A percentile compares a stretch with the other conserved stretches of the same genome.
These are phyloP conservation scores for Fusarium pseudocircinatum DNA, from an alignment of 2,329 filamentous ascomycete species.

Conservation along the genomic window DNA sequence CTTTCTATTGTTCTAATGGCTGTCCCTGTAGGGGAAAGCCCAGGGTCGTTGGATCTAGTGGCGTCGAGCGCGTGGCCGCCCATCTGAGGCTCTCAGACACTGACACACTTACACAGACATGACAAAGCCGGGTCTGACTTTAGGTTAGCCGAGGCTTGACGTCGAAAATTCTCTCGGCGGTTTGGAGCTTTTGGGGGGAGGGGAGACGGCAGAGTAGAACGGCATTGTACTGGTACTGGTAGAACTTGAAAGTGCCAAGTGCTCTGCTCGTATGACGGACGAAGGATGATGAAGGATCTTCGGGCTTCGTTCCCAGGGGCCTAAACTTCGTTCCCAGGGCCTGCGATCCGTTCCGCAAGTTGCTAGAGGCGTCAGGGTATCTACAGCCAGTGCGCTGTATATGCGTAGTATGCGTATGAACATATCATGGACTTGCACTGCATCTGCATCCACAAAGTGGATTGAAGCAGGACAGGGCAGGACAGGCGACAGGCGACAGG, in stretches of 20 bases:
- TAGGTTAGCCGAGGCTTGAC: conserved; percentile 21
- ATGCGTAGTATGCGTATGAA: not conserved
- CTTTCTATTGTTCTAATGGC: conserved; percentile 3
- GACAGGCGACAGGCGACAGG: not conserved
- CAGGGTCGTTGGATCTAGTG: conserved; percentile 26
- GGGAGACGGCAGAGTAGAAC: conserved; percentile 12
- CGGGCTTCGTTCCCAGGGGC: conserved; percentile 19
- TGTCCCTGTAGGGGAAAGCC: not conserved
- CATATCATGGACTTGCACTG: conserved; percentile 5
- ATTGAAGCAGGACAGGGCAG: conserved; percentile 2
- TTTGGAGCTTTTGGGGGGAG: not conserved
- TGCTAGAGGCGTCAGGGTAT: not conserved
- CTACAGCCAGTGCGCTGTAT: not conserved
- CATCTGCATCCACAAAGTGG: conserved; percentile 27
- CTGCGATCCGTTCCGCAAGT: conserved; percentile 24
- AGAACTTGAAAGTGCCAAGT: not conserved
- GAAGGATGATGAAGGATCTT: conserved; percentile 20
- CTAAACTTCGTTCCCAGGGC: conserved; percentile 17
- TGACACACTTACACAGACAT: not conserved
- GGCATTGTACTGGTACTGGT: not conserved
- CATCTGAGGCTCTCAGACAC: conserved; percentile 21
- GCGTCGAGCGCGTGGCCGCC: conserved; percentile 27
- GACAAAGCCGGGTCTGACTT: not conserved
- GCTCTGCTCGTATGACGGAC: not conserved
- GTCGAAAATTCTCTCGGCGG: not conserved